Percentiles rank a stretch among this genome's conserved stretches.
Conservation (phyloP, 2,329 filamentous ascomycete genomes). For the Karstenula rhodostoma region DNA sequence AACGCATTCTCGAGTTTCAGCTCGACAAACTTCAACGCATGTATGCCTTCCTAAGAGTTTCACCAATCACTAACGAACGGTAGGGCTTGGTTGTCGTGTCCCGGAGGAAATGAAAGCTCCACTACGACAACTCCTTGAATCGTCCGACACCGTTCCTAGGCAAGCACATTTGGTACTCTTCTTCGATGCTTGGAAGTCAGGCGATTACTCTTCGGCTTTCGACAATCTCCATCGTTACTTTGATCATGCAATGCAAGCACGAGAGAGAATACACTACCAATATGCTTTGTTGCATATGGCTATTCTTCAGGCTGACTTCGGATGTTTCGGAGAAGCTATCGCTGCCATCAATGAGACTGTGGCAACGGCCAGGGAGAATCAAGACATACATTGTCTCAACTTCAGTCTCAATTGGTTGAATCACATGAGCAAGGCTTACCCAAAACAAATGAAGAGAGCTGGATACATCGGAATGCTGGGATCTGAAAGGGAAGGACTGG, state of each 20-base stretch:
- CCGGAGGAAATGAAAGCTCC: conserved; percentile 76
- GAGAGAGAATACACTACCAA: conserved; percentile 87
- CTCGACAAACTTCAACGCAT: conserved; percentile 85
- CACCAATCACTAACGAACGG: conserved; percentile 4
- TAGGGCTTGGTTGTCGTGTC: conserved; percentile 79
- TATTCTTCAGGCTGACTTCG: conserved; percentile 93
- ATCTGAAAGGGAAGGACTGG: conserved; percentile 80
- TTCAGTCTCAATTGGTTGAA: conserved; percentile 97
- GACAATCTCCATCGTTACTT: conserved; percentile 95
- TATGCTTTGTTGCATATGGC: conserved; percentile 94
- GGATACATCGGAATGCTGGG: conserved; percentile 78
- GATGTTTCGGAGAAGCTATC: conserved; percentile 88
- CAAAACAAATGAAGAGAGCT: conserved; percentile 73
- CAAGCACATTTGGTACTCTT: conserved; percentile 83
- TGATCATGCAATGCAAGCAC: conserved; percentile 90
- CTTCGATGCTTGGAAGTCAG: conserved; percentile 89
- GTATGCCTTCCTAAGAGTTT: conserved; percentile 26
- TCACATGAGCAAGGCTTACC: conserved; percentile 88
- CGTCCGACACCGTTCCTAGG: conserved; percentile 73
- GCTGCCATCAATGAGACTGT: conserved; percentile 95
- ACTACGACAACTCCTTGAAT: conserved; percentile 72
- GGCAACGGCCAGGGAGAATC: conserved; percentile 90
- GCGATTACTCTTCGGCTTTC: conserved; percentile 88
- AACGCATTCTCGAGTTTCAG: conserved; percentile 84
- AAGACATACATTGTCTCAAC: conserved; percentile 90